Evolutionary conservation across 495 filamentous ascomycete species (phyloP).

Genomic region (Neohortaea acidophila): DNA sequence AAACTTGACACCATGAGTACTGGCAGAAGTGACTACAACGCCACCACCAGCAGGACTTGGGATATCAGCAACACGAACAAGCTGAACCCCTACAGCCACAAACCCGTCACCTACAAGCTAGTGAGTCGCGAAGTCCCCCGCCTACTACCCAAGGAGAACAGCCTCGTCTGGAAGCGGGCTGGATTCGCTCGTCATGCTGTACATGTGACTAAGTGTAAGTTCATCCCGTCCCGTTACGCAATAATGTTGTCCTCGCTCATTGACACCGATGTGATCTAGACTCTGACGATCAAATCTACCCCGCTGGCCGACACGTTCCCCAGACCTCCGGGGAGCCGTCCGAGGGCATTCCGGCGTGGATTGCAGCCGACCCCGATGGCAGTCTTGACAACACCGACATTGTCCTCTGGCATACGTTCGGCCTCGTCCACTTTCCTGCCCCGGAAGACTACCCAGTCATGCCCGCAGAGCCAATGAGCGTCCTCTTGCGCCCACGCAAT

Average conservation of each 20-base stretch:
- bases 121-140: constrained; percentile 69
- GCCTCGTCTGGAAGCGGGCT: constrained; percentile 85
- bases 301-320: constrained; percentile 84
- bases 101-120: constrained; percentile 81
- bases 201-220: constrained; percentile 78
- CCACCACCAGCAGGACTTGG: constrained; percentile 67
- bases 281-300: constrained; percentile 72
- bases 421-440: constrained; percentile 78
- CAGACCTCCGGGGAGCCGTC: constrained; percentile 82
- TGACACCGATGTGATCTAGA: no score
- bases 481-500: constrained; percentile 69
- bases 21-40: constrained; percentile 68
- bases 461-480: constrained; percentile 79
- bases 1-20: constrained; percentile 58
- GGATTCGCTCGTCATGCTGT: constrained; percentile 86
- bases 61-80: constrained; percentile 79
- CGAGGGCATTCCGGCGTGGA: constrained; percentile 67
- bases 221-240: neutral
- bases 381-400: constrained; percentile 73
- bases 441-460: constrained; percentile 93
- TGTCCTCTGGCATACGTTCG: constrained; percentile 95
- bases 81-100: constrained; percentile 70
- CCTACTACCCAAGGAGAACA: constrained; percentile 68
- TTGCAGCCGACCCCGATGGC: constrained; percentile 50
- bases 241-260: neutral